Base-by-base conservation (phyloP, 2,329 filamentous ascomycete species). In the Volutella citrinella region DNA sequence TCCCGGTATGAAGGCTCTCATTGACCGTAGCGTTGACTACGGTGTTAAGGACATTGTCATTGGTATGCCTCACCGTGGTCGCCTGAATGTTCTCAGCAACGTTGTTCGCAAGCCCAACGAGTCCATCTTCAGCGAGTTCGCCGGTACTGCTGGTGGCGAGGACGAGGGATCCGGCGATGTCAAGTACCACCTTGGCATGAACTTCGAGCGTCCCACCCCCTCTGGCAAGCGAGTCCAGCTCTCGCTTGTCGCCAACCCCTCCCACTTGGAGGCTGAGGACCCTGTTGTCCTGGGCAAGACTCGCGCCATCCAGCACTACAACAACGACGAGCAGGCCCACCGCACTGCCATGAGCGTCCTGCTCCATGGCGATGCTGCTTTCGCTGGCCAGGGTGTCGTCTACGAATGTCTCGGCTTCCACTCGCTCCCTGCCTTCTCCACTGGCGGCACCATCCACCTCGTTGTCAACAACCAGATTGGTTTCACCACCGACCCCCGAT, bases 391-490 rank as follows among this genome's bases (percentile, higher is more conserved):
- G 70, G 93, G 93, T 72, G 78, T 98, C 43, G 93, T 98, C 45
- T 98, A 98, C 67, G 93, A 98, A 69, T 97, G 90, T 56, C 86
- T 98, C 66, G 93, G 93, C 45, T 96, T 98, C 81, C 86, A 95
- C 70, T 85, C 88, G 32, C 81, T 98, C 22, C 93, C 93, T 19
- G 87, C 86, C 51, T 98, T 96, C 72, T 95, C 94, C 30, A 97
- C 93, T 34, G 93, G 93, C 55, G 93, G 93, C 59, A 98, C 93
- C 38, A 87, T 98, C 54, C 93, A 98, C 68, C 76, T 98, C 48
- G 82, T 98, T 40, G 91, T 97, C 52, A 98, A 98, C 80, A 98
- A 98, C 78, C 93, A 98, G 76, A 98, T 98, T 63, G 93, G 93
- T 65, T 98, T 98, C 76, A 98, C 93, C 34, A 98, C 93, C 15